These are phyloP conservation scores for Pythium sp. DNA, from an alignment of 352 stramenopile genomes.

Conservation along the genomic window DNA sequence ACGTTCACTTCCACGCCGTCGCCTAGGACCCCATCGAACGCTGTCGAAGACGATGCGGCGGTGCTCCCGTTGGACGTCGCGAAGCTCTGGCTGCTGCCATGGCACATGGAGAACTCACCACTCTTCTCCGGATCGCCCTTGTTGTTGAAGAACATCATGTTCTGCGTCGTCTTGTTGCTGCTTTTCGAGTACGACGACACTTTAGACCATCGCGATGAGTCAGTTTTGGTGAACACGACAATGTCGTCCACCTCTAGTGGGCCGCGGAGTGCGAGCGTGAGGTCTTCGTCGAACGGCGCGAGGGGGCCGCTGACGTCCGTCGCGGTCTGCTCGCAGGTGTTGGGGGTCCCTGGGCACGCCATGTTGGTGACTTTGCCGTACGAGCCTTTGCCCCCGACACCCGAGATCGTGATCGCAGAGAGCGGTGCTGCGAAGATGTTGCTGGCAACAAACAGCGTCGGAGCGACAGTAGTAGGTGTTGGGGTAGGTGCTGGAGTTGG, in stretches of 20 bases:
- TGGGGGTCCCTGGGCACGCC: slow-evolving; percentile 18
- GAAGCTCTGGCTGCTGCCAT: slow-evolving; percentile 45
- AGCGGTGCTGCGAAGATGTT: slow-evolving; percentile 7
- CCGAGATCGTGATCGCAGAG: slow-evolving; percentile 26
- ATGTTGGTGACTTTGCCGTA: slow-evolving; percentile 37
- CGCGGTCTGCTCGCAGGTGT: slow-evolving; percentile 19
- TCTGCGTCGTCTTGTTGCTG: slow-evolving; percentile 21
- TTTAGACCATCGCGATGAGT: slow-evolving; percentile 17
- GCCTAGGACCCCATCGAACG: slow-evolving; percentile 28
- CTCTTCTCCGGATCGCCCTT: slow-evolving; percentile 32
- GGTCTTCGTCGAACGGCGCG: slow-evolving; percentile 43
- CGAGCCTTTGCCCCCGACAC: slow-evolving; percentile 23
- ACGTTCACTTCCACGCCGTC: slow-evolving; percentile 45
- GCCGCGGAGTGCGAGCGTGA: slow-evolving; percentile 39
- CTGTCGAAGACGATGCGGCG: slow-evolving; percentile 3
- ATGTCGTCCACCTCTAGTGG: slow-evolving; percentile 43
- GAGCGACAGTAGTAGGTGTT: neutral
- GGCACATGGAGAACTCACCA: slow-evolving; percentile 37
- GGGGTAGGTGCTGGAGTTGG: neutral
- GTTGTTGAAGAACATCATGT: slow-evolving; percentile 61
- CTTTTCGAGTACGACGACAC: slow-evolving; percentile 29
- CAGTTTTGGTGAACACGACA: slow-evolving; percentile 28
- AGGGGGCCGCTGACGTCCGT: slow-evolving; percentile 29
- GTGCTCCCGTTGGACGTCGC: slow-evolving; percentile 29
- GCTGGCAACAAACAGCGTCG: neutral